Conservation (phyloP, 2,329 filamentous ascomycete genomes). For the Scytalidium lignicola region DNA sequence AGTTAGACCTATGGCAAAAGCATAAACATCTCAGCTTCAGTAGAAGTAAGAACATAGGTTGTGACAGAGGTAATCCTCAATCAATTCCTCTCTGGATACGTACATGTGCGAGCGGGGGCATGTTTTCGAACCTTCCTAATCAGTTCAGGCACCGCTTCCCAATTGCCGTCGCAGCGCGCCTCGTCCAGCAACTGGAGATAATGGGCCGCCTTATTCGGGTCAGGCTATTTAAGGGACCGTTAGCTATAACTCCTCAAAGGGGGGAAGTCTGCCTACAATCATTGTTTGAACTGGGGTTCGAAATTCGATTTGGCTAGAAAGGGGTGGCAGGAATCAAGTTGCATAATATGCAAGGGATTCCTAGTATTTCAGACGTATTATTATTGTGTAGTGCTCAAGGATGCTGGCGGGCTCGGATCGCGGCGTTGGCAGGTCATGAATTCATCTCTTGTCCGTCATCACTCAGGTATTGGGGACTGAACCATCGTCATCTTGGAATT, state of each 20-base stretch:
- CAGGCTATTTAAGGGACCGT: constrained; percentile 17
- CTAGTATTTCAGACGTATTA: too few relatives aligned
- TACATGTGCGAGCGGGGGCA: constrained; percentile 80
- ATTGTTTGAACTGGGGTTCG: constrained; percentile 15
- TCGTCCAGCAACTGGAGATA: constrained; percentile 81
- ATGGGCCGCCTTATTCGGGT: constrained; percentile 68
- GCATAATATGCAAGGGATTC: not conserved
- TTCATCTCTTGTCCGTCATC: not conserved
- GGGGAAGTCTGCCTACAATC: constrained; percentile 17
- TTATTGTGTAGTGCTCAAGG: too few relatives aligned
- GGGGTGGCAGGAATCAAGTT: not conserved
- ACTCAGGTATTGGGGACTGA: not conserved
- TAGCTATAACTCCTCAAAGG: constrained; percentile 1
- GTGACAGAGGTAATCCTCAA: not conserved
- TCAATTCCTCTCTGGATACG: constrained; percentile 25
- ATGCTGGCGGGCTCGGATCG: not conserved
- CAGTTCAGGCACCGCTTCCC: constrained; percentile 81
- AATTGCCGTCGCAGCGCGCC: constrained; percentile 82
- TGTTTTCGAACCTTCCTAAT: constrained; percentile 94
- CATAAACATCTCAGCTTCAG: constrained; percentile 8
- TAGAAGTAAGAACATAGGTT: not conserved
- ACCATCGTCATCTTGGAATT: not conserved
- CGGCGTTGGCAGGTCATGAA: not conserved
- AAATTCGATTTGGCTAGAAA: not conserved
- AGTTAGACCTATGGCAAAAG: constrained; percentile 52